Conservation (phyloP, 345 rosid species). For the Syzygium aqueum region DNA sequence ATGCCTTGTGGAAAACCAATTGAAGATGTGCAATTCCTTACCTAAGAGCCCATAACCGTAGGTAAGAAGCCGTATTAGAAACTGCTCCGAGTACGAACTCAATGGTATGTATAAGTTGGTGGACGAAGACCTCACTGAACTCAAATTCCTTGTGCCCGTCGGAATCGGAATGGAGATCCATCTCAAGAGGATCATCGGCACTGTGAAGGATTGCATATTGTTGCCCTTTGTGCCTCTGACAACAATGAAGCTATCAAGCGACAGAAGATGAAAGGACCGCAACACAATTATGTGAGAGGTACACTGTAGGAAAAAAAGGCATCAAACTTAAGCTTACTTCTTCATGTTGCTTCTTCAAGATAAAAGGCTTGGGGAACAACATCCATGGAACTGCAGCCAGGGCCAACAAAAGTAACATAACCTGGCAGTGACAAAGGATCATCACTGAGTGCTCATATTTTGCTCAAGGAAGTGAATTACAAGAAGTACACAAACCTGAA, state of each 20-base stretch:
- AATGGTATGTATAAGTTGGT: constrained; percentile 61
- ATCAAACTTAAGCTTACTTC: constrained; percentile 25
- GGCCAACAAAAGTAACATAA: constrained; percentile 38
- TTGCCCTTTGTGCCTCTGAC: constrained; percentile 45
- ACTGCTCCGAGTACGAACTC: constrained; percentile 67
- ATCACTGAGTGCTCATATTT: not conserved
- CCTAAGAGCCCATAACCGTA: constrained; percentile 74
- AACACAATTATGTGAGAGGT: not conserved
- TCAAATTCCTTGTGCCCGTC: constrained; percentile 48
- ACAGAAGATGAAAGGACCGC: not conserved
- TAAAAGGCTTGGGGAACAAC: constrained; percentile 64
- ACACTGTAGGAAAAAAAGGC: not conserved
- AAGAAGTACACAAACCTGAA: constrained; percentile 32
- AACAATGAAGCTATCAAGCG: not conserved
- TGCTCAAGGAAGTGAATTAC: not conserved
- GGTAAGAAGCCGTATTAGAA: constrained; percentile 62
- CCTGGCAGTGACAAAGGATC: constrained; percentile 19
- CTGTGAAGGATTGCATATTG: constrained; percentile 28
- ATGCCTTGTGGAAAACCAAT: not conserved
- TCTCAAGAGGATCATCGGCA: constrained; percentile 36
- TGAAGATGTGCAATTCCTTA: not conserved
- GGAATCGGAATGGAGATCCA: constrained; percentile 27
- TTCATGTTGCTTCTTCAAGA: constrained; percentile 47
- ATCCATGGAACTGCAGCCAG: constrained; percentile 60
- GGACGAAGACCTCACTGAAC: constrained; percentile 60